Percentiles rank a stretch among this genome's conserved stretches.
Conservation (phyloP, 805 yeast species). For the Metschnikowia picachoensis region DNA sequence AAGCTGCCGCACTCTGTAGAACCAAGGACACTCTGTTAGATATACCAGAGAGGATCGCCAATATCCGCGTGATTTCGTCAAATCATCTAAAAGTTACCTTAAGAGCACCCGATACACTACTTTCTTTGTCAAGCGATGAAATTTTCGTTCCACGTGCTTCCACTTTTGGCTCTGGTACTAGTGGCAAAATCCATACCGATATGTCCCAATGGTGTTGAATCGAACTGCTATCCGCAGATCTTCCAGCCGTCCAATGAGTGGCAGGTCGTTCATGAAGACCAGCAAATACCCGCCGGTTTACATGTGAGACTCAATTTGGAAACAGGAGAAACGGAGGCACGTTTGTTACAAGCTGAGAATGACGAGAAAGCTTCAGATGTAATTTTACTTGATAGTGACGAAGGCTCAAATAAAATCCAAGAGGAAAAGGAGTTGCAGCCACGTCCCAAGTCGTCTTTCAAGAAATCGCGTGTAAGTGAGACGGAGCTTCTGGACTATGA, state of each 20-base stretch:
- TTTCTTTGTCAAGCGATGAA: slow-evolving; percentile 1
- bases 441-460: background rate
- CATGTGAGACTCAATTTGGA: slow-evolving; percentile 73
- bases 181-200: slow-evolving; percentile 20
- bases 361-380: slow-evolving; percentile 8
- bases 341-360: slow-evolving; percentile 39
- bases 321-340: slow-evolving; percentile 70
- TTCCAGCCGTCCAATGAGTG: slow-evolving; percentile 68
- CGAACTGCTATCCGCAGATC: slow-evolving; percentile 57
- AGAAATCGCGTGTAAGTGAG: slow-evolving; percentile 9
- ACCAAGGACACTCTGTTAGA: slow-evolving; percentile 2
- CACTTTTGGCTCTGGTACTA: slow-evolving; percentile 6
- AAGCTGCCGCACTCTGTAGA: background rate
- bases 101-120: background rate
- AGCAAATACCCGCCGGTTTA: slow-evolving; percentile 73
- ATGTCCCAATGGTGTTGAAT: slow-evolving; percentile 40
- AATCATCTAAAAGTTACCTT: background rate
- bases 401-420: background rate
- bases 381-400: background rate
- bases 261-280: slow-evolving; percentile 68
- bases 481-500: slow-evolving; percentile 17
- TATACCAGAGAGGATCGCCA: too few species aligned
- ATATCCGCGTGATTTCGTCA: too few species aligned
- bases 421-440: slow-evolving; percentile 2
- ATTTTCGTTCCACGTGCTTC: slow-evolving; percentile 1